These are phyloP conservation scores for Puccinia coronata DNA, from an alignment of 1,284 basidiomycete species.

Conservation along the genomic window DNA sequence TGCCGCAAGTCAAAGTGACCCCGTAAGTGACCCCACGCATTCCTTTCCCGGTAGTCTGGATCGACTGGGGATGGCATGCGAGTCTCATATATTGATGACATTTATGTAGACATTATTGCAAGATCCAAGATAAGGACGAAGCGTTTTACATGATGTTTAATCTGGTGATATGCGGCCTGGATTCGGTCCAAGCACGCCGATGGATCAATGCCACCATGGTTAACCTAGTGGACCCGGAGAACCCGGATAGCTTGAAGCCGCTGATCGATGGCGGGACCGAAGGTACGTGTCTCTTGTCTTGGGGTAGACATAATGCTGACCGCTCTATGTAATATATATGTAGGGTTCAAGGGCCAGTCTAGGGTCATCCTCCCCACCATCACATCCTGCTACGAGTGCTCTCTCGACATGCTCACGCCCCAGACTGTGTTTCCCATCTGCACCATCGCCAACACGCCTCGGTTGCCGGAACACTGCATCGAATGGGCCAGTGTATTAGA, in stretches of 20 bases:
- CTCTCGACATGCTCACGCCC: conserved; percentile 96
- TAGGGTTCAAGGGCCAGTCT: conserved; percentile 97
- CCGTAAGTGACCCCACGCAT: conserved; percentile 66
- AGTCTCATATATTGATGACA: not conserved
- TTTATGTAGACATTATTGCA: conserved; percentile 77
- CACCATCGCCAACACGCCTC: conserved; percentile 97
- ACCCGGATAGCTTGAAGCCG: conserved; percentile 92
- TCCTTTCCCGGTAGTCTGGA: too few relatives aligned
- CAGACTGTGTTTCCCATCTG: conserved; percentile 97
- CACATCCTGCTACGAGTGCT: conserved; percentile 97
- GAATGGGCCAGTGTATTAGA: conserved; percentile 99
- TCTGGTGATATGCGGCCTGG: conserved; percentile 94
- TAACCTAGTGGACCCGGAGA: conserved; percentile 84
- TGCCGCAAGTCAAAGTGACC: conserved; percentile 89
- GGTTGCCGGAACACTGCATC: conserved; percentile 97
- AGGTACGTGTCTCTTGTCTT: conserved; percentile 66
- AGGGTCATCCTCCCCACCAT: conserved; percentile 94
- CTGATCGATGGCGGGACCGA: conserved; percentile 98
- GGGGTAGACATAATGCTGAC: not conserved
- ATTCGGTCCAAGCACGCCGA: conserved; percentile 90
- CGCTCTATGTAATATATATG: too few relatives aligned
- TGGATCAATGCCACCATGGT: conserved; percentile 99
- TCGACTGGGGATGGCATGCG: too few relatives aligned
- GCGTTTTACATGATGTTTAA: conserved; percentile 98
- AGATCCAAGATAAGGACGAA: conserved; percentile 96